Evolutionary conservation across 2,329 filamentous ascomycete species (phyloP), one percentile per base, ranked within the genome.

Genomic region (Lachnellula willkommii): DNA sequence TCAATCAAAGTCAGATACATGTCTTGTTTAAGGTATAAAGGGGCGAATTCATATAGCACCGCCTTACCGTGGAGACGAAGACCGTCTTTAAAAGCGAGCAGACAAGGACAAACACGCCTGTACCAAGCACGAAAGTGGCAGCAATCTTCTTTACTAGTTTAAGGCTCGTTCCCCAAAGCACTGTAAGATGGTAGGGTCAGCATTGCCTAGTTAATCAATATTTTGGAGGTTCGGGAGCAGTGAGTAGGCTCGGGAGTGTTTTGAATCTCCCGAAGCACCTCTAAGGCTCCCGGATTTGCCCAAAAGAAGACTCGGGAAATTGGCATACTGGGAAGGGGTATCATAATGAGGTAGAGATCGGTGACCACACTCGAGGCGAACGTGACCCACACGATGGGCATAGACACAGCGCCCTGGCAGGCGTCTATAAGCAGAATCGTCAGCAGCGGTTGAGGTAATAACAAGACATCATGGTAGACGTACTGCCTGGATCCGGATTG

Each of bases 401-500:
- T 73, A 0, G 79, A 78, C 11, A 81, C 47, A 9, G 61, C 61
- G 5, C 24, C 58, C 22, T 74, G 8, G 77, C 78, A 7, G 76
- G 72, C 54, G 78, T 77, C 56, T 78, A 80, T 32, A 36, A 55
- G 35, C 46, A 68, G 62, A 56, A 74, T 73, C 74, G 59, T 47
- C 59, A 58, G 56, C 58, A 32, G 54, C 42, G 40, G 32, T 37
- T 14, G 14, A 24, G 53, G 49, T 50, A 17, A 54, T 37, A 7
- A 3, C 22, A 42, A 53, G 24, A 47, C 42, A 47, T 46, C 36
- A 36, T 45, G 5, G 15, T 15, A 49, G 14, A 72, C 77, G 62
- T 64, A 80, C 77, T 75, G 11, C 81, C 80, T 0, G 81, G 81
- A 32, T 84, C 68, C 0, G 82, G 82, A 52, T 76, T 70, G 49